Evolutionary conservation across 176 grass and related monocot genomes (phyloP), one percentile per base, ranked within the genome.

Genomic region (Puccinellia tenuiflora): DNA sequence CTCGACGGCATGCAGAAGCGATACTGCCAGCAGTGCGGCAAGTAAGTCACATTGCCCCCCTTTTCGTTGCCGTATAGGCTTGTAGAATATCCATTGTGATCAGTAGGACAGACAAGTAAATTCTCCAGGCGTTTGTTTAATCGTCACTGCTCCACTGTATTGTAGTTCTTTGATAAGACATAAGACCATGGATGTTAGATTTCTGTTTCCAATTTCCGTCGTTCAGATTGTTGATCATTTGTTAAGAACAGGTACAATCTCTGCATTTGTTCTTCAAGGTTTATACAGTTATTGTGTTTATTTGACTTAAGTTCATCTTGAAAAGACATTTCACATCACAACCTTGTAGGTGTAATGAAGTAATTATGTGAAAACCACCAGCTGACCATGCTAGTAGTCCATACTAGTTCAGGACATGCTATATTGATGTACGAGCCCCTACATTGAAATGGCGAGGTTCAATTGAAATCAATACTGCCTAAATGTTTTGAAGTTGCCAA

Each of bases 11-110:
- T 89, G 59, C 89, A 85, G 73, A 99, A 96, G 76, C 89, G 96
- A 1, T 99, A 99, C 45, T 96, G 96, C 79, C 96, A 99, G 83
- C 91, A 99, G 91, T 99, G 96, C 60, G 96, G 96, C 87, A 99
- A 99, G 96, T 99, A 82, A 96, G 96, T 24, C 43, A 47, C 20
- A 15, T 54, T 78, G 22, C 29, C 12, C 21, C 21, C 52, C 17
- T 31, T 47, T 63, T 86, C 14, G 35, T 75, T 74, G 65, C 4
- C 57, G 12, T 68, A 45, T 43, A 77, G 4, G 29, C 30, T 40
- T 61, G 40, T 81, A 54, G 26, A 56, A 73, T 31, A 24, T 5
- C 34, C 53, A 62, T 60, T 10, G 50, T 18, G 25, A 31, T 81
- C 13, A 30, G 2, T 81, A 40, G 50, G 60, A 70, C 68, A 61